Evolutionary conservation across 148 eudicot species (phyloP), one percentile per base, ranked within the genome.

Genomic region (Arctostaphylos glauca): DNA sequence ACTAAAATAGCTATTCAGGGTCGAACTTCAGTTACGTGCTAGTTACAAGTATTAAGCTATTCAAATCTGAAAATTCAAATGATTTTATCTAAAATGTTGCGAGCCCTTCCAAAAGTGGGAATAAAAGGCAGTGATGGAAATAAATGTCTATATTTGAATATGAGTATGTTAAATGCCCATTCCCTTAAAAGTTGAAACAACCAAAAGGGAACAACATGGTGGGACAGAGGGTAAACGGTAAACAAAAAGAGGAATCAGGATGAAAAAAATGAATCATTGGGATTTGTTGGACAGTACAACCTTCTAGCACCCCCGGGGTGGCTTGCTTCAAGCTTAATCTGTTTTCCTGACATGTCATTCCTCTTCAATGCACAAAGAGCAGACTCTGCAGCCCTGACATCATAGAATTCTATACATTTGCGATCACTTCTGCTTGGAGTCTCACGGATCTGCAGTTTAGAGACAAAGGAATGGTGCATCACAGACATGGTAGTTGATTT

Each of bases 321-420:
- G 71, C 90, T 87, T 58, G 89, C 83, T 82, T 89, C 95, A 87
- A 92, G 83, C 83, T 89, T 89, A 75, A 92, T 91, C 81, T 80
- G 88, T 85, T 90, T 90, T 76, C 92, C 95, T 60, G 88, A 92
- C 81, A 93, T 84, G 58, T 88, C 93, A 86, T 88, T 87, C 79
- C 58, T 81, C 82, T 91, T 90, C 87, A 95, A 88, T 54, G 92
- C 93, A 86, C 78, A 86, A 84, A 86, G 87, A 86, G 98, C 98
- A 84, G 92, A 86, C 84, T 92, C 97, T 72, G 93, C 98, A 74
- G 95, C 94, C 90, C 98, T 90, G 44, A 90, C 81, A 87, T 94
- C 98, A 88, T 88, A 93, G 82, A 87, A 94, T 67, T 94, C 98
- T 46, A 94, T 81, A 72, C 85, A 66, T 83, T 87, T 94, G 76